A percentile compares a stretch with the other conserved stretches of the same genome.
These are phyloP conservation scores for Carex kokanica DNA, from an alignment of 176 grass and related monocot genomes.

Conservation along the genomic window DNA sequence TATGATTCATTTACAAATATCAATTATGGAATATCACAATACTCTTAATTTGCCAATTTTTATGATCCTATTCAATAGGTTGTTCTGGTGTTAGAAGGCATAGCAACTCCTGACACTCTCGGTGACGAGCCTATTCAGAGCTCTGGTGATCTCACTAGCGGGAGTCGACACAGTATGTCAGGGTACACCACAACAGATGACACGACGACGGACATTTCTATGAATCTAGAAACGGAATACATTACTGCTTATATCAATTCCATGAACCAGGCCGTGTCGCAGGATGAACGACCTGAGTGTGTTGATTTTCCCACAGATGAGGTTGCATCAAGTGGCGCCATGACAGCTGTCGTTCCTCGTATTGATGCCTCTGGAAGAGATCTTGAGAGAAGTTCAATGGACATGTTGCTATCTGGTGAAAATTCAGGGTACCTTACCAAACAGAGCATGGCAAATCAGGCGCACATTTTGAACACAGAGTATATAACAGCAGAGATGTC, in stretches of 20 bases:
- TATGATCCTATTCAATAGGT: background rate
- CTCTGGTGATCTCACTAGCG: conserved; percentile 1
- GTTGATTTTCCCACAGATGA: background rate
- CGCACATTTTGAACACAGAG: background rate
- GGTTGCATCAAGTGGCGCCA: background rate
- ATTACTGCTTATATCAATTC: background rate
- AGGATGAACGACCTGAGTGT: background rate
- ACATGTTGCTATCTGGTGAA: background rate
- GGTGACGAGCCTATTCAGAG: background rate
- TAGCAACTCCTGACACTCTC: background rate
- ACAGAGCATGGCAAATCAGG: background rate
- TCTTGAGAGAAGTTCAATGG: background rate
- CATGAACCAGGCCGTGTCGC: background rate
- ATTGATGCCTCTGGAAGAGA: background rate
- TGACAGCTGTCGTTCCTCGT: background rate
- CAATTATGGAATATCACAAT: background rate
- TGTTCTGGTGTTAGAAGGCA: conserved; percentile 26
- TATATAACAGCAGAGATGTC: background rate
- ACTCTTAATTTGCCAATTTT: background rate
- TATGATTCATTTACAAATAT: background rate
- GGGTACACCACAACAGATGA: background rate
- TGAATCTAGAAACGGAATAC: conserved; percentile 11
- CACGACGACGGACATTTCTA: background rate
- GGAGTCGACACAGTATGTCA: background rate
- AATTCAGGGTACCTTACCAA: background rate